A percentile compares a stretch with the other conserved stretches of the same genome.
phyloP scores from a whole-genome alignment of 352 stramenopile species.

The Phytophthora gonapodyides region DNA sequence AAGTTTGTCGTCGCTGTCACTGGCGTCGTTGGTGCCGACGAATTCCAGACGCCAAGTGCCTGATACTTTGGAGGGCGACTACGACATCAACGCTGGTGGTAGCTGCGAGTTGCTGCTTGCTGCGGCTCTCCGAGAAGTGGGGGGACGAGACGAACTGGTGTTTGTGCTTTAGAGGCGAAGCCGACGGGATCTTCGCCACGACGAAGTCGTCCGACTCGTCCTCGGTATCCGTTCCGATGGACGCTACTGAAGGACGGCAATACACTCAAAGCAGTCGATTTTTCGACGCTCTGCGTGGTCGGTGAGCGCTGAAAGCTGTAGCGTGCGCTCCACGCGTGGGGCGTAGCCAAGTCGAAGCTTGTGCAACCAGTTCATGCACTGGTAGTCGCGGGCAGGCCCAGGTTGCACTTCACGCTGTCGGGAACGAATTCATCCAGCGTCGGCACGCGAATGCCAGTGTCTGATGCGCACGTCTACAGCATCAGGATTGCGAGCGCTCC shows the following conservation, averaged over 20 bases:
- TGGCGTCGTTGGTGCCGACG: conserved; percentile 17
- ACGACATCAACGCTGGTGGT: conserved; percentile 3
- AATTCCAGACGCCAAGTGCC: conserved; percentile 26
- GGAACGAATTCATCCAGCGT: no score
- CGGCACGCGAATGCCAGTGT: no score
- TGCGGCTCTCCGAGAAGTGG: conserved; percentile 8
- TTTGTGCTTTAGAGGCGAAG: conserved; percentile 11
- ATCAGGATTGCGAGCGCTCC: no score
- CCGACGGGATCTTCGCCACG: conserved; percentile 16
- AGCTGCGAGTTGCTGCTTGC: conserved; percentile 29
- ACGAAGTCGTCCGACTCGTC: conserved; percentile 50
- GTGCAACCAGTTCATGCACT: no score
- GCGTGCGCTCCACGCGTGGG: no score
- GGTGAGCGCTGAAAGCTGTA: conserved; percentile 3
- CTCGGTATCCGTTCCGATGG: conserved; percentile 16
- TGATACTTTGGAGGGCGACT: conserved; percentile 5
- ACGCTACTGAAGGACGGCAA: not conserved
- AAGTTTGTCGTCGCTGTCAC: conserved; percentile 35
- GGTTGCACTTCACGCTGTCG: no score
- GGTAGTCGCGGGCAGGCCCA: no score
- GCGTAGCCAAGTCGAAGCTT: no score
- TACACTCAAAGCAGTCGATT: not conserved
- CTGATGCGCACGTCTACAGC: no score
- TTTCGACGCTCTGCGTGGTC: conserved; percentile 1
- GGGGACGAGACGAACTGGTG: conserved; percentile 1